Evolutionary conservation across 331 rosid species (phyloP).

Genomic region (Malus hybrid): DNA sequence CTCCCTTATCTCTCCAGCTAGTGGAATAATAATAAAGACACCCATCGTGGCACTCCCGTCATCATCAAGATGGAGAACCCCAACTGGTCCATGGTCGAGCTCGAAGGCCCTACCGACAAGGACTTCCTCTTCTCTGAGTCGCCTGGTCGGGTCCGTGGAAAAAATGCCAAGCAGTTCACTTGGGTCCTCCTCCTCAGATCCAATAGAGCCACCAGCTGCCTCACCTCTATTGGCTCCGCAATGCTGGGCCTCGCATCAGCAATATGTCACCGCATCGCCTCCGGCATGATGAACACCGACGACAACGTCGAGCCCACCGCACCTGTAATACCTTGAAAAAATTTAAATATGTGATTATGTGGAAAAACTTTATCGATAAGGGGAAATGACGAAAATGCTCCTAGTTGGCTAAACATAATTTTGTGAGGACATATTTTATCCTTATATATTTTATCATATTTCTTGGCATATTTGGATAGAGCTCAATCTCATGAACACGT

Average conservation of each 20-base stretch:
- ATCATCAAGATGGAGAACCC: constrained; percentile 23
- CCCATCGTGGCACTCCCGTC: too few species aligned
- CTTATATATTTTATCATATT: too few species aligned
- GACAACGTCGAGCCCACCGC: constrained; percentile 17
- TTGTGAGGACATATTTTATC: too few species aligned
- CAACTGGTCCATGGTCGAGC: constrained; percentile 82
- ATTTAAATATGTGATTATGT: constrained; percentile 37
- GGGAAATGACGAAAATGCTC: too few species aligned
- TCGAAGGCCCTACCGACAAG: constrained; percentile 56
- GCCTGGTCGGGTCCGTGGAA: constrained; percentile 22
- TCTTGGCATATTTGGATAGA: too few species aligned
- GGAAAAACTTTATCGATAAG: neutral
- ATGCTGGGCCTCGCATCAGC: constrained; percentile 23
- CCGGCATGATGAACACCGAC: constrained; percentile 60
- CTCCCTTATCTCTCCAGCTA: too few species aligned
- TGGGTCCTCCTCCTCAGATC: constrained; percentile 59
- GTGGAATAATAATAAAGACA: too few species aligned
- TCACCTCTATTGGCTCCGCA: constrained; percentile 42
- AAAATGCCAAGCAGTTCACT: constrained; percentile 50
- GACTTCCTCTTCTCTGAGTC: constrained; percentile 40
- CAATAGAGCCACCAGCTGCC: constrained; percentile 45
- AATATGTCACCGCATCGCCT: constrained; percentile 40
- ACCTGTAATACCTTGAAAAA: constrained; percentile 42
- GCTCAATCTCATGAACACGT: too few species aligned
- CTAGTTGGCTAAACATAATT: too few species aligned